Evolutionary conservation across 495 filamentous ascomycete genomes (phyloP), one percentile per base, ranked within the genome.

Genomic region (Lasiosphaeria hispida): DNA sequence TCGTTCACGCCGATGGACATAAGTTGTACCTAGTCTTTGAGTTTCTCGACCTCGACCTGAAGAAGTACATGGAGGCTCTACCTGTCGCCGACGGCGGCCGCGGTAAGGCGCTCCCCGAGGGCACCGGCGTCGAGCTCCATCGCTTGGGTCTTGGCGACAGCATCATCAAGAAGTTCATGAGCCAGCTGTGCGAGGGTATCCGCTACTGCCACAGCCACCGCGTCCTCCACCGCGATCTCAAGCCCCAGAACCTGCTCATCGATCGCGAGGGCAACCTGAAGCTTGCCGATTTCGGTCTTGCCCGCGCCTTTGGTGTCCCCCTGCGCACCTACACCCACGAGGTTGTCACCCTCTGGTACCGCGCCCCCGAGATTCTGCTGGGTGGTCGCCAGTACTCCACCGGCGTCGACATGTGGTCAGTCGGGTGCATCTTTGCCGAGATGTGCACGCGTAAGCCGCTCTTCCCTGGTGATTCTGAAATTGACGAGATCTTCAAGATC

Each of bases 401-500:
- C 44, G 94, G 95, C 60, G 92, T 99, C 41, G 94, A 99, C 72
- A 97, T 99, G 95, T 99, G 94, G 94, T 96, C 91, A 34, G 86
- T 93, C 50, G 94, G 94, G 41, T 96, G 94, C 70, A 99, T 99
- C 74, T 99, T 99, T 73, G 94, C 95, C 11, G 94, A 99, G 75
- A 97, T 99, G 95, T 96, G 92, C 80, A 99, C 95, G 13, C 88
- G 91, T 66, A 97, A 97, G 75, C 92, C 94, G 6, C 77, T 97
- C 10, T 97, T 99, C 81, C 94, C 94, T 23, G 94, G 94, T 38
- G 95, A 99, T 71, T 96, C 92, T 2, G 94, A 99, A 71, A 97
- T 99, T 74, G 94, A 99, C 65, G 95, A 99, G 77, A 97, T 99
- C 65, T 97, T 97, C 81, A 97, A 96, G 76, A 99, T 97, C 64